A percentile compares a stretch with the other conserved stretches of the same genome.
These are phyloP conservation scores for Trichosporon faecale DNA, from an alignment of 1,284 basidiomycete genomes.

Conservation along the genomic window DNA sequence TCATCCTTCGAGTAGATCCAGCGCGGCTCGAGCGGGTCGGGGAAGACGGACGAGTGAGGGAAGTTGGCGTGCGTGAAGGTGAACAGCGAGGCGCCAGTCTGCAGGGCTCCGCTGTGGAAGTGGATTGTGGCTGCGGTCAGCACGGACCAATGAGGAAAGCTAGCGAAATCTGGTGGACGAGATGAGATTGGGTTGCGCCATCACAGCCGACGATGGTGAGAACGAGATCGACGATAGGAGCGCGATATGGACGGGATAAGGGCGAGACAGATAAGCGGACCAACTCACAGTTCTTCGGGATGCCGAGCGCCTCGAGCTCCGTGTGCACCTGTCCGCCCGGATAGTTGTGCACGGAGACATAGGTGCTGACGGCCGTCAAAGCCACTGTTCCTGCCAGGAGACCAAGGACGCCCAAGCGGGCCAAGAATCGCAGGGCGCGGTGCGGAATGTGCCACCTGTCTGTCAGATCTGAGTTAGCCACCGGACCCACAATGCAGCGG, in stretches of 20 bases:
- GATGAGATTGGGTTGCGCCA: not conserved
- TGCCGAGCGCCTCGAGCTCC: slow-evolving; percentile 59
- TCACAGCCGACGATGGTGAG: not conserved
- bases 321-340: slow-evolving; percentile 78
- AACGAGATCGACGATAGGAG: not conserved
- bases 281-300: slow-evolving; percentile 13
- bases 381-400: slow-evolving; percentile 57
- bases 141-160: not conserved
- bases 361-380: slow-evolving; percentile 59
- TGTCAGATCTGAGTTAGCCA: not conserved
- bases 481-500: slow-evolving; percentile 28
- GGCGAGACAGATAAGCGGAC: not conserved
- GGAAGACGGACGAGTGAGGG: slow-evolving; percentile 19
- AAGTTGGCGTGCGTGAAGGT: slow-evolving; percentile 67
- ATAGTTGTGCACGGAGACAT: slow-evolving; percentile 73
- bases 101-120: slow-evolving; percentile 52
- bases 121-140: slow-evolving; percentile 35
- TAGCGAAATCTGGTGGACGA: not conserved
- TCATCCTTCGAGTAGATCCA: slow-evolving; percentile 82
- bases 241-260: not conserved
- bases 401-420: slow-evolving; percentile 52
- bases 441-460: slow-evolving; percentile 24
- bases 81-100: slow-evolving; percentile 88
- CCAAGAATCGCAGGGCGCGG: not conserved
- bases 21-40: slow-evolving; percentile 21